These are phyloP conservation scores for Scutellaria galericulata DNA, from an alignment of 257 asterid species.

Conservation along the genomic window DNA sequence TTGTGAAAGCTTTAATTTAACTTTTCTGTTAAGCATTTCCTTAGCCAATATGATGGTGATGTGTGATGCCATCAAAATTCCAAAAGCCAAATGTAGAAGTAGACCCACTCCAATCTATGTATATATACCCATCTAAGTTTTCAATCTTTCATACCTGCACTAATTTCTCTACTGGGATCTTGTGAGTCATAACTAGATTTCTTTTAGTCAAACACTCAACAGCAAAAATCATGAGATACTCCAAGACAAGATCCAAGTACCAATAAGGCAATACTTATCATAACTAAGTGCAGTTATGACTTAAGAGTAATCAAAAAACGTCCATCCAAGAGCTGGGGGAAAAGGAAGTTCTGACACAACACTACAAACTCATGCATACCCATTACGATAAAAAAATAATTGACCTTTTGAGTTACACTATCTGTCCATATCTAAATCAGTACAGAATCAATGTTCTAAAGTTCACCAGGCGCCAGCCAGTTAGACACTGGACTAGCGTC, in stretches of 20 bases:
- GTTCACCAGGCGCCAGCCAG: too few species aligned
- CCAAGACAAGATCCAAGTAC: neutral
- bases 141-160: neutral
- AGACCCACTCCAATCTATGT: conserved; percentile 3
- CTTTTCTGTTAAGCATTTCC: neutral
- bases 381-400: neutral
- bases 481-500: too few species aligned
- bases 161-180: neutral
- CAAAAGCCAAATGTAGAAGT: conserved; percentile 17
- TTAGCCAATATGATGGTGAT: neutral
- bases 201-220: neutral
- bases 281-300: neutral
- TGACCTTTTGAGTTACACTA: neutral
- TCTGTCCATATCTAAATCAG: neutral
- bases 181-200: conserved; percentile 4
- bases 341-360: neutral
- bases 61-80: conserved; percentile 4
- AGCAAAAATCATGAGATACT: neutral
- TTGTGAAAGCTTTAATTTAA: conserved; percentile 3
- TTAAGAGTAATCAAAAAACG: neutral
- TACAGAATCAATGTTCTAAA: too few species aligned
- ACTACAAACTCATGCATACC: conserved; percentile 4
- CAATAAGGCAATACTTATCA: neutral
- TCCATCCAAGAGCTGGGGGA: neutral
- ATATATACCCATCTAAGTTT: neutral